phyloP scores from a whole-genome alignment of 768 basidiomycete species.

The Boletus coccyginus region DNA sequence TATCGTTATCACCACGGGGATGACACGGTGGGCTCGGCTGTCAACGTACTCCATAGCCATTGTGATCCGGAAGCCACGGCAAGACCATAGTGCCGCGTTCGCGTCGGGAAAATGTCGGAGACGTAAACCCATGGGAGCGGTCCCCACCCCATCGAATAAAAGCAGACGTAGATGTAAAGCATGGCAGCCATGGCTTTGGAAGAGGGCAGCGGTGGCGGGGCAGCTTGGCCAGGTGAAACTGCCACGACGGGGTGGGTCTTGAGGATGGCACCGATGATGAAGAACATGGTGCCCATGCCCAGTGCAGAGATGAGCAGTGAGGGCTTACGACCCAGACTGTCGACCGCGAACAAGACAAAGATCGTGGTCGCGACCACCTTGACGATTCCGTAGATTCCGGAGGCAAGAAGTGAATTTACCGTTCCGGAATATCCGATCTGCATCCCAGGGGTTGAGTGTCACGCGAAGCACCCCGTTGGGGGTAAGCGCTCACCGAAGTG shows the following conservation, averaged over 20 bases:
- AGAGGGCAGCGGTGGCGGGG: slow-evolving; percentile 45
- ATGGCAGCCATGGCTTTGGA: slow-evolving; percentile 81
- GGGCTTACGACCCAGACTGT: slow-evolving; percentile 63
- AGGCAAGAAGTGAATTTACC: slow-evolving; percentile 63
- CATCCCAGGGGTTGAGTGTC: not conserved
- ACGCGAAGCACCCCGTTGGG: not conserved
- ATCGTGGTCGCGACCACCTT: slow-evolving; percentile 65
- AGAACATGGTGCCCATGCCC: slow-evolving; percentile 79
- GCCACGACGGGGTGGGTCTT: slow-evolving; percentile 64
- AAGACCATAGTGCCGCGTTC: slow-evolving; percentile 79
- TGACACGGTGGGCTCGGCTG: too few relatives aligned
- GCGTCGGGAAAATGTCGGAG: slow-evolving; percentile 83
- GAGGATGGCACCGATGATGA: slow-evolving; percentile 80
- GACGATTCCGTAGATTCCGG: slow-evolving; percentile 67
- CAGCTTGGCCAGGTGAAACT: slow-evolving; percentile 38
- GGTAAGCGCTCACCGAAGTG: slow-evolving; percentile 44
- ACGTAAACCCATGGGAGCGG: slow-evolving; percentile 67
- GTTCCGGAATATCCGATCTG: slow-evolving; percentile 66
- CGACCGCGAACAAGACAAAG: slow-evolving; percentile 67
- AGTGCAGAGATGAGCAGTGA: slow-evolving; percentile 71
- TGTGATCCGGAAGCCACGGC: slow-evolving; percentile 74
- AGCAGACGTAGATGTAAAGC: slow-evolving; percentile 84
- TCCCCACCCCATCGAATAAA: slow-evolving; percentile 88
- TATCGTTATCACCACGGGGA: too few relatives aligned
- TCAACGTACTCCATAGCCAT: slow-evolving; percentile 81